These are phyloP conservation scores for Malus asiatica DNA, from an alignment of 306 rosid genomes.

Conservation along the genomic window DNA sequence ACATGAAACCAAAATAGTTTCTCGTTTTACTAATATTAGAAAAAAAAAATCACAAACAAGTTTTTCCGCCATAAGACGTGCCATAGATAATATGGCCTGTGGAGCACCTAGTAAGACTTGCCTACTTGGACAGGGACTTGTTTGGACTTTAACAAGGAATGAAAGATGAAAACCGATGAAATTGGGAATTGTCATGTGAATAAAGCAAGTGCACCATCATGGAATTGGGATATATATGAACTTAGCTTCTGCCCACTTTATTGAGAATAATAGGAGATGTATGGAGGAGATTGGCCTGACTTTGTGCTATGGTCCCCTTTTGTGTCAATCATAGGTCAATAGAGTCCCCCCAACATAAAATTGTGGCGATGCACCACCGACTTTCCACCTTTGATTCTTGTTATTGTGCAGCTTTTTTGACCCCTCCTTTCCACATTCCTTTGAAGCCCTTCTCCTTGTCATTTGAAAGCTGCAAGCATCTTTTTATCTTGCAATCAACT, in stretches of 20 bases:
- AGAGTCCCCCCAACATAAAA: neutral
- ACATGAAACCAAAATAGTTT: neutral
- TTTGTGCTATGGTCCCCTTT: conserved; percentile 27
- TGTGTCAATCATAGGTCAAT: neutral
- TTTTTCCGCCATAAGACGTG: neutral
- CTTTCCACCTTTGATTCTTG: neutral
- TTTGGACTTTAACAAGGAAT: neutral
- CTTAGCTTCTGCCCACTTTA: neutral
- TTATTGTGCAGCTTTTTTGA: neutral
- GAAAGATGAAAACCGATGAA: conserved; percentile 1
- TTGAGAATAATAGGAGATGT: neutral
- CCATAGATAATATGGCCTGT: neutral
- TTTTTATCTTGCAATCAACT: neutral
- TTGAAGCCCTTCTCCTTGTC: conserved; percentile 1
- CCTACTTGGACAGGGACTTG: neutral
- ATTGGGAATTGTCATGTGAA: conserved; percentile 15
- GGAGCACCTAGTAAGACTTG: neutral
- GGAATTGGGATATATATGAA: neutral
- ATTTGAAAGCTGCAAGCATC: neutral
- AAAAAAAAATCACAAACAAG: neutral
- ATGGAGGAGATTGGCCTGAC: conserved; percentile 19
- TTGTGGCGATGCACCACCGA: neutral
- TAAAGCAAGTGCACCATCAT: conserved; percentile 15
- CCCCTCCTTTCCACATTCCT: neutral
- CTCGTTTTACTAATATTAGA: neutral